A percentile compares a stretch with the other conserved stretches of the same genome.
phyloP scores from a whole-genome alignment of 2,329 filamentous ascomycete genomes.

The Xylaria sp. region DNA sequence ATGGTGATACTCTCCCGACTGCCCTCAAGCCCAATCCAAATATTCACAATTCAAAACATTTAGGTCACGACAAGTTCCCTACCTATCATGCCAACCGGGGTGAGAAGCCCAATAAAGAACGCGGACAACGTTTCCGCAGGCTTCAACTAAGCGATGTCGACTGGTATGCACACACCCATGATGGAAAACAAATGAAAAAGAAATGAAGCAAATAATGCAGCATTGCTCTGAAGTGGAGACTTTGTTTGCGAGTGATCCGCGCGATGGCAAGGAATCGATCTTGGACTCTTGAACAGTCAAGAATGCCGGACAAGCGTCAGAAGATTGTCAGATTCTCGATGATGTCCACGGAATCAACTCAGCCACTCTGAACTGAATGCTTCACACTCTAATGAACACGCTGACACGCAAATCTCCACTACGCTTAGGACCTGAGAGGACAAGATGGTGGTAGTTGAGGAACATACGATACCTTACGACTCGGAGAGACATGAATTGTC shows the following conservation, averaged over 20 bases:
- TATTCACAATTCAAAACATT: conserved; percentile 43
- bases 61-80: conserved; percentile 47
- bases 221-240: conserved; percentile 13
- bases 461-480: conserved; percentile 9
- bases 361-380: conserved; percentile 1
- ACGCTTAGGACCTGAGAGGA: conserved; percentile 17
- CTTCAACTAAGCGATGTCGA: conserved; percentile 95
- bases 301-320: conserved; percentile 26
- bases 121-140: conserved; percentile 79
- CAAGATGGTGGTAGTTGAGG: conserved; percentile 6
- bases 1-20: conserved; percentile 58
- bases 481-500: not conserved
- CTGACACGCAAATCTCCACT: conserved; percentile 15
- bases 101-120: conserved; percentile 55
- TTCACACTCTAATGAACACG: conserved; percentile 5
- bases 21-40: conserved; percentile 43
- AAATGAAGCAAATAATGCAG: not conserved
- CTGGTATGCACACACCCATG: conserved; percentile 61
- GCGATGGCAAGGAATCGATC: conserved; percentile 17
- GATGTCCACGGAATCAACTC: conserved; percentile 8
- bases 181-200: conserved; percentile 7
- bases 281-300: conserved; percentile 19
- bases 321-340: conserved; percentile 17
- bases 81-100: conserved; percentile 50
- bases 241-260: conserved; percentile 9